These are phyloP conservation scores for Lactifluus subvellereus DNA, from an alignment of 768 basidiomycete species.

Conservation along the genomic window DNA sequence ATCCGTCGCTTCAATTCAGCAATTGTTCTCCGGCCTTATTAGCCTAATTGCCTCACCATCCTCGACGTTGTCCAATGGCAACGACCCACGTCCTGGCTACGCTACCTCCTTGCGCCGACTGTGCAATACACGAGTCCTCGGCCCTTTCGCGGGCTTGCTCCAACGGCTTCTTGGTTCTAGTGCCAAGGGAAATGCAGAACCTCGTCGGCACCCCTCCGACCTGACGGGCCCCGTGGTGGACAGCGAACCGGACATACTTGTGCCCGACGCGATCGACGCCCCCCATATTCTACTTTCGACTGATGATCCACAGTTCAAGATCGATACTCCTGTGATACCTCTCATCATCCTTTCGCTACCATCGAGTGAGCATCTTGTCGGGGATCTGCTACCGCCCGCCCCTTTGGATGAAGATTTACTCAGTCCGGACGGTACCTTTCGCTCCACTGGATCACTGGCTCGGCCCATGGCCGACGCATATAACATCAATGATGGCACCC, in stretches of 20 bases:
- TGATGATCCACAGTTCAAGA: neutral
- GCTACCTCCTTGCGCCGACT: neutral
- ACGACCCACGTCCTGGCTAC: neutral
- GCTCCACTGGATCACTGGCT: neutral
- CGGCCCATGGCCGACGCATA: neutral
- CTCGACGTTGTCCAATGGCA: neutral
- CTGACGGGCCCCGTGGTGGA: neutral
- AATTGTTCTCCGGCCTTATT: neutral
- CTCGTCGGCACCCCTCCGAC: neutral
- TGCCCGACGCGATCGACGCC: neutral
- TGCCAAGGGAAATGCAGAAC: neutral
- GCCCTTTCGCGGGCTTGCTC: neutral
- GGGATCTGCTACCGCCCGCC: neutral
- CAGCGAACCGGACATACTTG: neutral
- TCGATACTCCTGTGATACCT: neutral
- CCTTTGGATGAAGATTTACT: conserved; percentile 8
- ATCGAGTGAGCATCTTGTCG: conserved; percentile 3
- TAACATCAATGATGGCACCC: conserved; percentile 1
- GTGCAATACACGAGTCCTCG: neutral
- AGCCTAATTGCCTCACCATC: neutral
- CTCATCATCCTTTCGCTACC: conserved; percentile 17
- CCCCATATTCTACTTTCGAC: neutral
- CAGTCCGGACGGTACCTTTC: conserved; percentile 15
- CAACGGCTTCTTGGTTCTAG: neutral
- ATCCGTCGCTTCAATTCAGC: neutral